These are phyloP conservation scores for Guadua angustifolia DNA, from an alignment of 176 grass and related monocot species.

Conservation along the genomic window DNA sequence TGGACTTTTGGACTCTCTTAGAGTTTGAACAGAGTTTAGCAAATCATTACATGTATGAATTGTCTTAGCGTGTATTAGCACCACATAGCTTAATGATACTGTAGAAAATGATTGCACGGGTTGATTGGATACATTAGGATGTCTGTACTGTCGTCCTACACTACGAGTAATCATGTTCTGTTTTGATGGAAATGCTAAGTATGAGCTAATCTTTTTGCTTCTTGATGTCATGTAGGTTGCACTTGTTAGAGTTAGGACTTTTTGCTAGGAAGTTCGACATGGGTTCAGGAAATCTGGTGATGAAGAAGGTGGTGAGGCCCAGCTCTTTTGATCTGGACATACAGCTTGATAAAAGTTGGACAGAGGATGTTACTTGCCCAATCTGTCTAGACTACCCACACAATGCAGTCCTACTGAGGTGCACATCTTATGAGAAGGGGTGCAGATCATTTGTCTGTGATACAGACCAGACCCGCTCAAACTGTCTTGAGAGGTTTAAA, in stretches of 20 bases:
- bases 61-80: background rate
- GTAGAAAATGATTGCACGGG: conserved; percentile 10
- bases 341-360: conserved; percentile 62
- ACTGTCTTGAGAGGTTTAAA: conserved; percentile 91
- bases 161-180: background rate
- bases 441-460: conserved; percentile 94
- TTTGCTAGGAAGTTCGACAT: conserved; percentile 29
- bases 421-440: conserved; percentile 82
- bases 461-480: conserved; percentile 87
- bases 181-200: conserved; percentile 27
- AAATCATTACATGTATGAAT: conserved; percentile 13
- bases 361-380: conserved; percentile 82
- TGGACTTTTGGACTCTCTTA: background rate
- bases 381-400: conserved; percentile 94
- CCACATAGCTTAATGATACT: background rate
- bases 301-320: conserved; percentile 55
- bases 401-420: conserved; percentile 80
- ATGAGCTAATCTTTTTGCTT: conserved; percentile 21
- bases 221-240: conserved; percentile 33
- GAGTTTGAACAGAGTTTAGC: background rate
- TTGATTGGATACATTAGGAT: conserved; percentile 29
- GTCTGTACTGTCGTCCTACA: conserved; percentile 1
- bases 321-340: conserved; percentile 63
- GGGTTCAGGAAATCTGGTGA: conserved; percentile 52
- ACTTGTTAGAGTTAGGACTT: conserved; percentile 4